Base-by-base conservation (phyloP, 352 stramenopile species). In the Globisporangium acanthophoron region DNA sequence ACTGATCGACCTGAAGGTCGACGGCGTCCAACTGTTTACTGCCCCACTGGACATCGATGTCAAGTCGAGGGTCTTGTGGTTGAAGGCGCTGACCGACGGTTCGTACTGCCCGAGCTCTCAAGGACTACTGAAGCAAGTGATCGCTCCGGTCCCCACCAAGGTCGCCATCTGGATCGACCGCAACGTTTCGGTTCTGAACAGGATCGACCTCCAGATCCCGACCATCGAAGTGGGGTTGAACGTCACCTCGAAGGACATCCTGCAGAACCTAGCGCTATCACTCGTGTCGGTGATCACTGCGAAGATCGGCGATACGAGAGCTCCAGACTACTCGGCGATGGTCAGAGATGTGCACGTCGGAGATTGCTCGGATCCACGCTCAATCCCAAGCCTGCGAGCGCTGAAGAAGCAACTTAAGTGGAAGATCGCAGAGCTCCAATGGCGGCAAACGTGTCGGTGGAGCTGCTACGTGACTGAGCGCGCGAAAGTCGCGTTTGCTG, bases 1-100 rank as follows among this genome's bases (percentile, higher is more conserved):
- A 47, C 59, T 76, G 9, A 71, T 92, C 44, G 71, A 84, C 9
- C 55, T 91, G 18, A 77, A 77, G 46, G 67, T 92, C 9, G 74
- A 85, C 18, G 80, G 80, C 0, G 56, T 90, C 21, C 76, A 92
- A 37, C 41, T 87, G 9, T 87, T 88, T 43, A 87, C 81, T 6
- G 76, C 81, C 0, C 81, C 80, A 15, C 56, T 92, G 18, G 81
- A 90, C 46, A 72, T 92, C 40, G 81, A 92, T 24, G 77, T 90
- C 6, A 83, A 81, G 29, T 90, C 79, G 31, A 69, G 78, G 18
- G 62, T 79, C 3, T 72, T 84, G 60, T 92, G 81, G 81, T 65
- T 92, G 11, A 83, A 81, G 59, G 66, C 73, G 0, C 67, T 84
- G 0, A 21, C 64, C 0, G 77, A 89, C 24, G 76, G 79, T 5